Evolutionary conservation across 1,139 yeast genomes (phyloP).

Genomic region (Yamadazyma triangularis): DNA sequence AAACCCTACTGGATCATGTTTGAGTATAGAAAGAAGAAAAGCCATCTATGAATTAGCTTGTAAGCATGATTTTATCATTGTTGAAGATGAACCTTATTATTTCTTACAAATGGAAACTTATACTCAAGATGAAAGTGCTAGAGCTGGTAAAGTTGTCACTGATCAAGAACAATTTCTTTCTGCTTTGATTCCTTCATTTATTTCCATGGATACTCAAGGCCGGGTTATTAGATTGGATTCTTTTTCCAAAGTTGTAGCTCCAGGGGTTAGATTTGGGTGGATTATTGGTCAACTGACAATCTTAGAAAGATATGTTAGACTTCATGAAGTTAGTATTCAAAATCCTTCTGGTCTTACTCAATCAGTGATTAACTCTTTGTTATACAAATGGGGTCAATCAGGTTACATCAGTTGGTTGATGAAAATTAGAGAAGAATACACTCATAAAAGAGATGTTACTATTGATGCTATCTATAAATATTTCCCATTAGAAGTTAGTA

Average conservation of each 20-base stretch:
- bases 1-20: slow-evolving; percentile 88
- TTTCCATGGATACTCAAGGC: slow-evolving; percentile 79
- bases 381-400: slow-evolving; percentile 45
- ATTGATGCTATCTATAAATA: slow-evolving; percentile 58
- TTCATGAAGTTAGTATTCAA: slow-evolving; percentile 82
- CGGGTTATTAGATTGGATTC: slow-evolving; percentile 89
- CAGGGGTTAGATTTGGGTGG: slow-evolving; percentile 92
- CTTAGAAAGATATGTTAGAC: slow-evolving; percentile 63
- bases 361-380: slow-evolving; percentile 55
- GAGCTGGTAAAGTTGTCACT: slow-evolving; percentile 33
- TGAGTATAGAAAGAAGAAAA: slow-evolving; percentile 67
- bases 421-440: slow-evolving; percentile 76
- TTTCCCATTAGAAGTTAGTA: slow-evolving; percentile 55
- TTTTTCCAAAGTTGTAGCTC: slow-evolving; percentile 88
- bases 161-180: slow-evolving; percentile 56
- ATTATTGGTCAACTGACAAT: slow-evolving; percentile 67
- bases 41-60: slow-evolving; percentile 68
- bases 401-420: slow-evolving; percentile 82
- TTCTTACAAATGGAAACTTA: slow-evolving; percentile 83
- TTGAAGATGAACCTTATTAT: slow-evolving; percentile 95
- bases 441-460: slow-evolving; percentile 68
- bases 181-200: slow-evolving; percentile 73
- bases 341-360: slow-evolving; percentile 81
- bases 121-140: slow-evolving; percentile 30
- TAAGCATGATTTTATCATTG: slow-evolving; percentile 72